phyloP scores from a whole-genome alignment of 2,329 filamentous ascomycete genomes.

The Verticillium tricorpus region DNA sequence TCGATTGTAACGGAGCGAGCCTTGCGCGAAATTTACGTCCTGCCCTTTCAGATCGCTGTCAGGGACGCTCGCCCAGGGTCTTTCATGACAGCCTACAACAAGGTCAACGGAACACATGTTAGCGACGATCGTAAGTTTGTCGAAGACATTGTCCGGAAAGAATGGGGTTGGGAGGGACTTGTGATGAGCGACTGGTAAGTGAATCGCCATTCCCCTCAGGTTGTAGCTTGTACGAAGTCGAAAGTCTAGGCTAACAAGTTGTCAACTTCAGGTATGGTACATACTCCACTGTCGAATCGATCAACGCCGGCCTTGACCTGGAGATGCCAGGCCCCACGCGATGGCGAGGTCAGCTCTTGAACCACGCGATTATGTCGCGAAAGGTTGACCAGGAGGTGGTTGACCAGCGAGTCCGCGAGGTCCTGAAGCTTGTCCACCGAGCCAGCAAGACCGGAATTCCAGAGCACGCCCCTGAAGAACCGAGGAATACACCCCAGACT shows the following conservation, averaged over 20 bases:
- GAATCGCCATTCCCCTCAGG: no score
- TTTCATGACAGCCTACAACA: conserved; percentile 57
- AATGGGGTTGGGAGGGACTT: conserved; percentile 10
- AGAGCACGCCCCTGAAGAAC: neutral
- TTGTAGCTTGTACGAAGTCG: no score
- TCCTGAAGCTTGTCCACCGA: conserved; percentile 23
- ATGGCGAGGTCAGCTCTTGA: neutral
- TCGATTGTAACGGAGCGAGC: conserved; percentile 46
- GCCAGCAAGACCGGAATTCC: conserved; percentile 2
- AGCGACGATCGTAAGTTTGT: conserved; percentile 12
- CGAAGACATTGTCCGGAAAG: conserved; percentile 4
- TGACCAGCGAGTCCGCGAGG: conserved; percentile 17
- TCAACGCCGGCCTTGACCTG: conserved; percentile 23
- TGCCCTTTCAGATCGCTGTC: conserved; percentile 59
- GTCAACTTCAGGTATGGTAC: conserved; percentile 18
- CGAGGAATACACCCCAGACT: neutral
- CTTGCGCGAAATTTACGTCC: conserved; percentile 59
- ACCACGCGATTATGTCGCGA: conserved; percentile 1
- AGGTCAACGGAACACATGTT: conserved; percentile 34
- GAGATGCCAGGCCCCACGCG: conserved; percentile 28
- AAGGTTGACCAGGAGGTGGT: conserved; percentile 5
- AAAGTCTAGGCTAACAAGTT: neutral
- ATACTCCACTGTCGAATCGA: conserved; percentile 16
- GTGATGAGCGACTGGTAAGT: conserved; percentile 12
- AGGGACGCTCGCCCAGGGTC: conserved; percentile 49